Base-by-base conservation (phyloP, 352 stramenopile genomes). In the Globisporangium paddicum region DNA sequence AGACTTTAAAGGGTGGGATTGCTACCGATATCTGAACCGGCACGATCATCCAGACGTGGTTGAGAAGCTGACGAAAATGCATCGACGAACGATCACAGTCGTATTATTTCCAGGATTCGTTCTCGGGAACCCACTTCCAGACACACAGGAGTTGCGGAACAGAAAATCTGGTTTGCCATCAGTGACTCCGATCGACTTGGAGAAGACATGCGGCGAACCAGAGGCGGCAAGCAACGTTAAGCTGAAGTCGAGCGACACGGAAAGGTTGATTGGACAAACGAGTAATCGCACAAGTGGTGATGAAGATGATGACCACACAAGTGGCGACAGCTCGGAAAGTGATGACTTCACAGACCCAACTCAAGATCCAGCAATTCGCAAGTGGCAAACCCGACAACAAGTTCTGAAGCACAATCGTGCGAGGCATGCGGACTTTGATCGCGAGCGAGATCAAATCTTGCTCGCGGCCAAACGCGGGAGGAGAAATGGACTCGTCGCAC, bases 401-500 rank as follows among this genome's bases (percentile, higher is more conserved):
- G 64, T 63, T 4, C 40, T 87, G 8, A 81, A 74, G 44, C 49
- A 40, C 5, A 61, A 79, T 60, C 65, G 46, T 0, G 63, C 53
- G n/a, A 59, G 64, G 13, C 59, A 64, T 11, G 19, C 41, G 2
- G 45, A 58, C 11, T 88, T 79, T 50, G 71, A 90, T 28, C 42
- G 58, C 19, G 73, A 88, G 46, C 76, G 78, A 7, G 42, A 57
- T 28, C 66, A 58, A 21, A 75, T 90, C 26, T 45, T 82, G 52
- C 58, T 63, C 37, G 60, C 67, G 34, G 63, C 60, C 16, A 55
- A 56, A 23, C 72, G 64, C 21, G 76, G 80, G 18, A 60, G 80
- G 38, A 72, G 80, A 32, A 79, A 88, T 44, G 76, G 80, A 23
- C 55, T 88, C 13, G 74, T 87, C n/a, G 74, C 76, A n/a, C 74